Evolutionary conservation across 176 grass and related monocot species (phyloP), one percentile per base, ranked within the genome.

Genomic region (Avena atlantica): DNA sequence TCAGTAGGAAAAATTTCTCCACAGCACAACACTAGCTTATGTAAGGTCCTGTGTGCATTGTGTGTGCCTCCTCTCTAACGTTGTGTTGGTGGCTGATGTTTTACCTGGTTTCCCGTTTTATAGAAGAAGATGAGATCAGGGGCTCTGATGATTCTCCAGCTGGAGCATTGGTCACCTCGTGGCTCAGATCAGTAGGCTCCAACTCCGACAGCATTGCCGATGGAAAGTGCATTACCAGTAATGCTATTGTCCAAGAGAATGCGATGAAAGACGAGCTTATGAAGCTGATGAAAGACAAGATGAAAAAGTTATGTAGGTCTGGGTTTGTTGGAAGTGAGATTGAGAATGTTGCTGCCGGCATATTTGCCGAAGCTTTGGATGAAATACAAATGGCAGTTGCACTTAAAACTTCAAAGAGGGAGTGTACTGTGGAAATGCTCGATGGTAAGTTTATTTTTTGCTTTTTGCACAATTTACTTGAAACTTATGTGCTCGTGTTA

Each of bases 101-200:
- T 88, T 78, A 77, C 48, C 20, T 2, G 23, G 21, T 24, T 77
- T 84, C n/a, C 53, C 45, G 61, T 79, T 84, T 65, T 85, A n/a
- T 74, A 85, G 76, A 74, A 36, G 86, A 76, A 23, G 55, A 42
- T 72, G 10, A 68, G 21, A 23, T 14, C 44, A 49, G 20, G 27
- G 74, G 2, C 48, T 56, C 65, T 42, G 61, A 29, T 74, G 59
- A 66, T 62, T 65, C 21, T 79, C 55, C 37, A 44, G 24, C n/a
- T 71, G 53, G 17, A 70, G 12, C 74, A 62, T 20, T 21, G 31
- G 16, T 13, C 25, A 52, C 37, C 68, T 51, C 23, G 50, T 17
- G 60, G 55, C 42, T 57, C 14, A 55, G 29, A 78, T 36, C 80
- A 51, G 12, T 50, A 25, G 64, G 69, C 34, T 50, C 74, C 13